Conservation (phyloP, 108 stramenopile genomes). For the Mayamaea pseudoterrestris region DNA sequence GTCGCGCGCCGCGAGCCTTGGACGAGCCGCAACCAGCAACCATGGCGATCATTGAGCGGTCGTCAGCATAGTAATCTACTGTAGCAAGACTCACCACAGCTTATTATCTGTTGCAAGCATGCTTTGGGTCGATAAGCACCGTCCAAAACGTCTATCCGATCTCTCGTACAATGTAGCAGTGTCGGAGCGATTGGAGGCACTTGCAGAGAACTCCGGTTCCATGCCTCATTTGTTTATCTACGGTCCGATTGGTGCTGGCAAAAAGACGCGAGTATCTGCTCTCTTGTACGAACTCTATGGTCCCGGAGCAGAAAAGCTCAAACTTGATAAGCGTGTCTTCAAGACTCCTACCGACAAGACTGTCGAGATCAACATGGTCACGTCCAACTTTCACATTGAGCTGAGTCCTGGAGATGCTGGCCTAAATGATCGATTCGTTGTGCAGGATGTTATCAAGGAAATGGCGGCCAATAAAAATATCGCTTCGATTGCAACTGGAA, state of each 20-base stretch:
- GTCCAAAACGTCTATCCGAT: slow-evolving; percentile 77
- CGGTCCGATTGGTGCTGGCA: slow-evolving; percentile 94
- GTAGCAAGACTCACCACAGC: no score
- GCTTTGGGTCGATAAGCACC: slow-evolving; percentile 99
- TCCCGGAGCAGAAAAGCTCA: slow-evolving; percentile 67
- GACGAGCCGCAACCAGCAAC: no score
- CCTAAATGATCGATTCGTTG: slow-evolving; percentile 89
- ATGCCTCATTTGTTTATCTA: slow-evolving; percentile 93
- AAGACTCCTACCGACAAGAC: slow-evolving; percentile 76
- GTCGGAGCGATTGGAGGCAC: slow-evolving; percentile 47
- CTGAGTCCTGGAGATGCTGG: slow-evolving; percentile 95
- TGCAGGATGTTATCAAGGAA: slow-evolving; percentile 99
- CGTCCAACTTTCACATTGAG: slow-evolving; percentile 92
- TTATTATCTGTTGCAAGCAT: no score
- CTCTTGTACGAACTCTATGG: slow-evolving; percentile 90
- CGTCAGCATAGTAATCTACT: no score
- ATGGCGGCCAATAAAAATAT: slow-evolving; percentile 80
- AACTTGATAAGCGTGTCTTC: slow-evolving; percentile 67
- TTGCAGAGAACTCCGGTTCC: slow-evolving; percentile 57
- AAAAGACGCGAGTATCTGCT: slow-evolving; percentile 90
- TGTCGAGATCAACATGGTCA: slow-evolving; percentile 91
- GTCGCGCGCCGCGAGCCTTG: no score
- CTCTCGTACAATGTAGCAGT: slow-evolving; percentile 78
- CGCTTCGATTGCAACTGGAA: slow-evolving; percentile 5
- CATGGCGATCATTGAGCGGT: no score